Conservation (phyloP, 805 yeast species). For the Yamadazyma tumulicola region DNA sequence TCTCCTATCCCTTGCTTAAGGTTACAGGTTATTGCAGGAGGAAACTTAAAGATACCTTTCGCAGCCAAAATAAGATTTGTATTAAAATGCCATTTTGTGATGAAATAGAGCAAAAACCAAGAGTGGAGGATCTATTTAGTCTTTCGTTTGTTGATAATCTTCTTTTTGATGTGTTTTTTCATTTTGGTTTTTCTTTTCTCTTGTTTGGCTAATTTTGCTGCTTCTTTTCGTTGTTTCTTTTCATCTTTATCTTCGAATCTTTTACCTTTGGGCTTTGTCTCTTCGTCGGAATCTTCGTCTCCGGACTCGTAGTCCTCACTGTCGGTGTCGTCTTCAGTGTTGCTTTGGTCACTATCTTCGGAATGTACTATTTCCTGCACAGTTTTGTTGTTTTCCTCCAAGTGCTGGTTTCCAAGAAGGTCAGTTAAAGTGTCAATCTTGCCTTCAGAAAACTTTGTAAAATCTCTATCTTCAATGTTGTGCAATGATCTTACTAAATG, state of each 20-base stretch:
- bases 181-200: constrained; percentile 37
- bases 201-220: constrained; percentile 28
- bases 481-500: constrained; percentile 77
- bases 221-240: constrained; percentile 42
- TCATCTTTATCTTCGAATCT: constrained; percentile 54
- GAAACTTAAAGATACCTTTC: no score
- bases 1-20: no score
- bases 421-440: constrained; percentile 74
- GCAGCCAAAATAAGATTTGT: no score
- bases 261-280: constrained; percentile 53
- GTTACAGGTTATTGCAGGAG: no score
- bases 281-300: constrained; percentile 22
- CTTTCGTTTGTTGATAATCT: constrained; percentile 65
- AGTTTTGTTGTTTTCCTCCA: constrained; percentile 14
- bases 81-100: not conserved
- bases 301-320: constrained; percentile 25
- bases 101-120: not conserved
- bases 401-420: constrained; percentile 41
- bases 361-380: constrained; percentile 3
- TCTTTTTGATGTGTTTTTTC: constrained; percentile 32
- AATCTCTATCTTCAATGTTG: constrained; percentile 87
- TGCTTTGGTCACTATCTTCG: constrained; percentile 16
- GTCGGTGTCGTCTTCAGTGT: constrained; percentile 27
- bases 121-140: constrained; percentile 13
- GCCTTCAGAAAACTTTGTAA: constrained; percentile 72